These are phyloP conservation scores for Malbranchea zuffiana DNA, from an alignment of 2,329 filamentous ascomycete genomes.

Conservation along the genomic window DNA sequence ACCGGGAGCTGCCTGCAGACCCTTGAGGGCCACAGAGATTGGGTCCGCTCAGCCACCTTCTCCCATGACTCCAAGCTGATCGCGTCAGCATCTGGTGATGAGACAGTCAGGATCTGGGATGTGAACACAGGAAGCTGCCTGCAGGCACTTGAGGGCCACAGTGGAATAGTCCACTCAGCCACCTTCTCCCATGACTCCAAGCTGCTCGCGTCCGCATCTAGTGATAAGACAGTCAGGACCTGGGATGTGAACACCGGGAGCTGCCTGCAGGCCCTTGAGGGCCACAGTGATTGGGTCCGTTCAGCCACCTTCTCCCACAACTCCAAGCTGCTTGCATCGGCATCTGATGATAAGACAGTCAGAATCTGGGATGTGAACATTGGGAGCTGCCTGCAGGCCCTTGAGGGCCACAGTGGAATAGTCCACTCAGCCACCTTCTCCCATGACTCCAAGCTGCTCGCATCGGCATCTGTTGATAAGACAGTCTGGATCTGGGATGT, in stretches of 20 bases:
- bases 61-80: neutral
- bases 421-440: too few species aligned
- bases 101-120: slow-evolving; percentile 19
- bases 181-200: neutral
- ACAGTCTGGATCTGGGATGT: too few species aligned
- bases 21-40: slow-evolving; percentile 14
- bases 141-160: neutral
- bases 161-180: neutral
- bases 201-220: neutral
- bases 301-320: too few species aligned
- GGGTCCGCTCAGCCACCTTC: slow-evolving; percentile 7
- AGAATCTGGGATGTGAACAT: too few species aligned
- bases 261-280: too few species aligned
- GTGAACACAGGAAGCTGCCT: neutral
- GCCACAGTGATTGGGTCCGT: too few species aligned
- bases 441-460: too few species aligned
- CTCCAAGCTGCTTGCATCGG: too few species aligned
- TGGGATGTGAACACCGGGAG: too few species aligned
- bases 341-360: too few species aligned
- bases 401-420: slow-evolving; percentile 15
- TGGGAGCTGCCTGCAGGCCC: slow-evolving; percentile 5
- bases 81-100: slow-evolving; percentile 9
- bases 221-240: neutral
- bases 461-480: too few species aligned
- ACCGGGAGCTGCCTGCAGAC: slow-evolving; percentile 6